These are phyloP conservation scores for Polyporus tsugae DNA, from an alignment of 1,284 basidiomycete genomes.

Conservation along the genomic window DNA sequence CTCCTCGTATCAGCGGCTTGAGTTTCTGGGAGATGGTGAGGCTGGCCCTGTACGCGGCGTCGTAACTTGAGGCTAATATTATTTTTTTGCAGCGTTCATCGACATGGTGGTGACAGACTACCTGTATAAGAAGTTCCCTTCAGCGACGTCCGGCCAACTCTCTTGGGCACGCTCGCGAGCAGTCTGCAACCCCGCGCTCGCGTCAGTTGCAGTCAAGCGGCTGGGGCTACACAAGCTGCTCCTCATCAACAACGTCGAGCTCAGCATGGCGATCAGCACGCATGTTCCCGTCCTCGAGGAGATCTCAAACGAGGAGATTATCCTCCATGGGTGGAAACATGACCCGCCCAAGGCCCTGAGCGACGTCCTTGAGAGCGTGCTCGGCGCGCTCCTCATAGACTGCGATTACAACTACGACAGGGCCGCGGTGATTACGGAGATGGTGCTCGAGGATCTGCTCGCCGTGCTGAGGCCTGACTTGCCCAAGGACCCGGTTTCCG, in stretches of 20 bases:
- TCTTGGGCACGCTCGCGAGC: constrained; percentile 74
- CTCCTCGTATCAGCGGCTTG: constrained; percentile 82
- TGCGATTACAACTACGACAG: constrained; percentile 75
- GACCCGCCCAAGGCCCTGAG: constrained; percentile 85
- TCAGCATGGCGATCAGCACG: constrained; percentile 68
- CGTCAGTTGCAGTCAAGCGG: constrained; percentile 69
- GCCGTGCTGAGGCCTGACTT: constrained; percentile 62
- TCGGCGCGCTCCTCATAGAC: constrained; percentile 88
- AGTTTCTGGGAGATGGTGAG: constrained; percentile 88
- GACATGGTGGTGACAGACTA: constrained; percentile 80
- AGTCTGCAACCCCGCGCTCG: constrained; percentile 79
- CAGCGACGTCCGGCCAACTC: constrained; percentile 78
- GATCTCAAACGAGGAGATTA: constrained; percentile 65
- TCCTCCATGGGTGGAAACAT: constrained; percentile 77
- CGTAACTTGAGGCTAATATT: background rate
- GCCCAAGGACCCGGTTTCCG: constrained; percentile 71
- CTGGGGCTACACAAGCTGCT: constrained; percentile 76
- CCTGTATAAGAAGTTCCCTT: constrained; percentile 72
- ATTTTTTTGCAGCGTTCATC: constrained; percentile 62
- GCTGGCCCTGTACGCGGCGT: background rate
- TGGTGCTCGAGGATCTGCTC: constrained; percentile 70
- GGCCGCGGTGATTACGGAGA: constrained; percentile 64
- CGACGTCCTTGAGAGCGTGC: constrained; percentile 82
- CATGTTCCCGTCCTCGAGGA: constrained; percentile 66
- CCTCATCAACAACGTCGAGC: constrained; percentile 73